Conservation (phyloP, 163 green algal species). For the Prototheca wickerhamii region DNA sequence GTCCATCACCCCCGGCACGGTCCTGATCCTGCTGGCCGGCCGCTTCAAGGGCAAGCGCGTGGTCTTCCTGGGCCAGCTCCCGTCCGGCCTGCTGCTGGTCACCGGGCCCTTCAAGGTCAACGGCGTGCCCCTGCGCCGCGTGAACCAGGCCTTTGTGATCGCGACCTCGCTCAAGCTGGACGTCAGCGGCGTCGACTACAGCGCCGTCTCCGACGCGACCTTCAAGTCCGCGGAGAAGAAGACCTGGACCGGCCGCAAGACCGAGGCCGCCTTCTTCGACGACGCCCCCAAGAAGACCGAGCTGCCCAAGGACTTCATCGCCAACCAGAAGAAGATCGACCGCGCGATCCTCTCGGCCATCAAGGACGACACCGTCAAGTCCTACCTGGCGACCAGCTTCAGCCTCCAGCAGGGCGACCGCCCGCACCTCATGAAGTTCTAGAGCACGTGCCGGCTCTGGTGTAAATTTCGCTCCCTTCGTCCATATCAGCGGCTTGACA, state of each 20-base stretch:
- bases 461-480: too few relatives aligned
- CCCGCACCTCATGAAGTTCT: conserved; percentile 98
- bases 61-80: conserved; percentile 93
- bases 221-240: conserved; percentile 83
- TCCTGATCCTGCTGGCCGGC: conserved; percentile 95
- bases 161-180: conserved; percentile 87
- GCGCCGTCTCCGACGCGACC: conserved; percentile 85
- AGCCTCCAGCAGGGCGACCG: conserved; percentile 77
- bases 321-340: conserved; percentile 91
- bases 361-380: conserved; percentile 33
- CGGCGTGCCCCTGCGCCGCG: conserved; percentile 86
- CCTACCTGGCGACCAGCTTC: conserved; percentile 88
- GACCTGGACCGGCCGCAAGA: conserved; percentile 23
- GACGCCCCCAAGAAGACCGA: conserved; percentile 39
- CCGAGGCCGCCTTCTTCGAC: conserved; percentile 79
- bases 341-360: conserved; percentile 61
- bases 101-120: conserved; percentile 93
- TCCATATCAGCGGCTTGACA: too few relatives aligned
- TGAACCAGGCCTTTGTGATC: conserved; percentile 98
- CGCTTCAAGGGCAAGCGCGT: conserved; percentile 98
- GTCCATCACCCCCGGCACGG: conserved; percentile 90
- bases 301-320: conserved; percentile 76
- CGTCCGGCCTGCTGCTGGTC: conserved; percentile 83
- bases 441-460: conserved; percentile 16
- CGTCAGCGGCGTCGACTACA: conserved; percentile 53